Conservation (phyloP, 169 alveolate species). For the Eimeria nieschulzi region DNA sequence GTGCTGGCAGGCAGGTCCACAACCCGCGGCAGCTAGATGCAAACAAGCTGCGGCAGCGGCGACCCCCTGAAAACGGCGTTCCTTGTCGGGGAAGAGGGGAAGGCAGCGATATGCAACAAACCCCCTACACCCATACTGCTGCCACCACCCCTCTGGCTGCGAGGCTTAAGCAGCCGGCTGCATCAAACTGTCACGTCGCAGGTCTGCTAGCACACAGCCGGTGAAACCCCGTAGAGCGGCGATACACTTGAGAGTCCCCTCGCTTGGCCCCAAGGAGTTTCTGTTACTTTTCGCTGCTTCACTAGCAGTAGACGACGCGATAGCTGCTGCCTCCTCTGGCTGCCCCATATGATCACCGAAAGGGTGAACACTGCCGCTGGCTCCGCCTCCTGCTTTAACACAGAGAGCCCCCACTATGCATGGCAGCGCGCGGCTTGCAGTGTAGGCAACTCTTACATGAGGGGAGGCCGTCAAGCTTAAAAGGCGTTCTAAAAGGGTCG, state of each 20-base stretch:
- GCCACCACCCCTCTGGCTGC: slow-evolving; percentile 10
- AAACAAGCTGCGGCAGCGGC: slow-evolving; percentile 42
- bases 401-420: background rate
- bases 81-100: background rate
- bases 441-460: background rate
- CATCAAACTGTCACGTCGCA: background rate
- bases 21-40: background rate
- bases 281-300: slow-evolving; percentile 21
- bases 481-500: slow-evolving; percentile 9
- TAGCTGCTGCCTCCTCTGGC: background rate
- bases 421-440: slow-evolving; percentile 12
- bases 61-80: slow-evolving; percentile 2
- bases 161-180: too few species aligned
- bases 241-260: background rate
- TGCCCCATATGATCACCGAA: background rate
- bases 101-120: background rate
- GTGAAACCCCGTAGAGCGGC: background rate
- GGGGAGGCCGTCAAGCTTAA: background rate
- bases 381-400: background rate
- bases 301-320: background rate
- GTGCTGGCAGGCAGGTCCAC: slow-evolving; percentile 24
- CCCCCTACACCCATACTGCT: slow-evolving; percentile 29
- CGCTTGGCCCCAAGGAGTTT: background rate
- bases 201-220: background rate
- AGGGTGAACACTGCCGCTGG: background rate